Conservation (phyloP, 1,139 yeast species). For the Saccharomyces hybrid region DNA sequence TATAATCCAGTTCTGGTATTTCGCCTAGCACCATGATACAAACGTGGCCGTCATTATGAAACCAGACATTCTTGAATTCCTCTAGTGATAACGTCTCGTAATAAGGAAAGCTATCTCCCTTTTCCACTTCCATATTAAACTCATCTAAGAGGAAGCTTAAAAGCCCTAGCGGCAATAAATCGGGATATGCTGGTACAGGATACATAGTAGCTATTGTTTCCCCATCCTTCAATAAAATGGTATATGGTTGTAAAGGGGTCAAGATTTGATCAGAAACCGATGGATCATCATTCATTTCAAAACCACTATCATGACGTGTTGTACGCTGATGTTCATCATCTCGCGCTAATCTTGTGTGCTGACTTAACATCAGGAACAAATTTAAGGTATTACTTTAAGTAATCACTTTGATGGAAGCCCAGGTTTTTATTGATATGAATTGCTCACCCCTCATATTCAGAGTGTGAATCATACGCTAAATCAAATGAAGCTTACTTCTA, state of each 20-base stretch:
- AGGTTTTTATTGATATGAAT: neutral
- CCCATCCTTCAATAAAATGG: constrained; percentile 77
- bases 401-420: neutral
- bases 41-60: constrained; percentile 58
- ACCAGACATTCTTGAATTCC: constrained; percentile 79
- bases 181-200: constrained; percentile 58
- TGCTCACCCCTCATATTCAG: no score
- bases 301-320: neutral
- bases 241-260: constrained; percentile 34
- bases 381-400: neutral
- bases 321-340: neutral
- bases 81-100: constrained; percentile 68
- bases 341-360: neutral
- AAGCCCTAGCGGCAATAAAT: constrained; percentile 66
- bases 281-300: constrained; percentile 9
- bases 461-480: no score
- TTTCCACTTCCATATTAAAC: constrained; percentile 83
- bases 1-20: constrained; percentile 47
- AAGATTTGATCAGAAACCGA: constrained; percentile 1
- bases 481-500: neutral
- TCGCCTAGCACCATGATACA: constrained; percentile 85
- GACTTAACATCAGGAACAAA: neutral
- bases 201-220: constrained; percentile 89
- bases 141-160: constrained; percentile 82
- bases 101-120: constrained; percentile 83